phyloP scores from a whole-genome alignment of 345 rosid genomes.

The Hevea brasiliensis region DNA sequence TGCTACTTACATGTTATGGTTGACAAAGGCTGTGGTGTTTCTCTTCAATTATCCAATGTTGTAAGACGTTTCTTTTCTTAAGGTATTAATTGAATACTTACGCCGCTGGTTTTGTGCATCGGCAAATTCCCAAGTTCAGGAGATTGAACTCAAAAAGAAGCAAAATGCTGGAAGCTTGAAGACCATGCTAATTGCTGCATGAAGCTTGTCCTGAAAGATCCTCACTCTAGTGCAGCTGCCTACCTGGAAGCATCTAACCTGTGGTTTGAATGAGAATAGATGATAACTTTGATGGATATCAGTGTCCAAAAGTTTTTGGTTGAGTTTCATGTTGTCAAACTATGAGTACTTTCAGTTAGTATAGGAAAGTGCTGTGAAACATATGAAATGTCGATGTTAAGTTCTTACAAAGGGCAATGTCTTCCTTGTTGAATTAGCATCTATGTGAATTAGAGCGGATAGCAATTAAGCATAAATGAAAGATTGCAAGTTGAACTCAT shows the following conservation, averaged over 20 bases:
- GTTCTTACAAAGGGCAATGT: too few relatives aligned
- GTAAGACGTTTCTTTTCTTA: not conserved
- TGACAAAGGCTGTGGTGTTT: constrained; percentile 53
- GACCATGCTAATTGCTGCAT: constrained; percentile 33
- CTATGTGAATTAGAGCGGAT: too few relatives aligned
- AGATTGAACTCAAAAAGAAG: constrained; percentile 41
- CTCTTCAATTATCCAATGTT: not conserved
- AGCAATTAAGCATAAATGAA: too few relatives aligned
- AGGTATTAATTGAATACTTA: constrained; percentile 10
- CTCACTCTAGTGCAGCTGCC: constrained; percentile 37
- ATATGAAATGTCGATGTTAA: too few relatives aligned
- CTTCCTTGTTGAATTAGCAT: too few relatives aligned
- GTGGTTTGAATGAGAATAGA: constrained; percentile 8
- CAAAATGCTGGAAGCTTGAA: constrained; percentile 35
- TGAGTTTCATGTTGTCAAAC: too few relatives aligned
- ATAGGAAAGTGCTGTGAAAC: too few relatives aligned
- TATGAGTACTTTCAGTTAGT: too few relatives aligned
- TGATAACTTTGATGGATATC: too few relatives aligned
- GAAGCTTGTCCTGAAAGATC: constrained; percentile 44
- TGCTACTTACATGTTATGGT: constrained; percentile 62
- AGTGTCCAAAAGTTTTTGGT: too few relatives aligned
- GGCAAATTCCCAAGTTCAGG: constrained; percentile 49
- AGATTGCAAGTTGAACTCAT: not conserved
- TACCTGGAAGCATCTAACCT: not conserved
- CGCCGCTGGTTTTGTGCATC: constrained; percentile 21